Conservation (phyloP, 1,139 yeast genomes). For the Yamadazyma membranifaciens region DNA sequence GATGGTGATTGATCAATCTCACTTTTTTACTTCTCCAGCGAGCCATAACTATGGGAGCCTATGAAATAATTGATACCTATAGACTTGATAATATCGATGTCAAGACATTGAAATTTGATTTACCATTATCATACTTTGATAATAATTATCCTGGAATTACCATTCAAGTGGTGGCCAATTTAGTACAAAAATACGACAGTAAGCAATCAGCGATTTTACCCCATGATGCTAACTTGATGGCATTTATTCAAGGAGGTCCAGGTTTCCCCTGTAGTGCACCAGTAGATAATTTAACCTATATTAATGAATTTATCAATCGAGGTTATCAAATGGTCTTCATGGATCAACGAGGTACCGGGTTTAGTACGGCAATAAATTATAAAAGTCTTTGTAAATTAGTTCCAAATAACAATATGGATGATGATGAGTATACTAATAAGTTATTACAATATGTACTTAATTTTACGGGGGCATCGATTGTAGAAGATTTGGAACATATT, state of each 20-base stretch:
- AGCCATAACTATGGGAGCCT: constrained; percentile 8
- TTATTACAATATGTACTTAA: constrained; percentile 39
- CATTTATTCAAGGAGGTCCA: constrained; percentile 60
- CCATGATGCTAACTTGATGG: constrained; percentile 29
- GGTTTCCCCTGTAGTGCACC: constrained; percentile 50
- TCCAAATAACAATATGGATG: constrained; percentile 16
- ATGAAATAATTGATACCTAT: constrained; percentile 26
- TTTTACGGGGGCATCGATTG: constrained; percentile 53
- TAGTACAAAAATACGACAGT: constrained; percentile 31
- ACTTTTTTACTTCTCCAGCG: no score
- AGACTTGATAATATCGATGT: constrained; percentile 26
- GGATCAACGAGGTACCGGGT: constrained; percentile 63
- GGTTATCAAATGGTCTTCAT: constrained; percentile 48
- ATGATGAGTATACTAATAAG: constrained; percentile 15
- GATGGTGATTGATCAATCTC: no score
- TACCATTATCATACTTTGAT: constrained; percentile 28
- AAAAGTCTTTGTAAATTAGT: constrained; percentile 22
- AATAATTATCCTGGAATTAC: constrained; percentile 9
- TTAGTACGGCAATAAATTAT: constrained; percentile 45
- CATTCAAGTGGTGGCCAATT: constrained; percentile 32
- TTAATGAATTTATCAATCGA: constrained; percentile 37
- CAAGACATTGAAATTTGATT: constrained; percentile 23
- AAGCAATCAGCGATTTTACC: constrained; percentile 21
- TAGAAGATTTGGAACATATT: constrained; percentile 48
- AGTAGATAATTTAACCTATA: constrained; percentile 30